phyloP scores from a whole-genome alignment of 176 grass and related monocot species.

The Lolium perenne region DNA sequence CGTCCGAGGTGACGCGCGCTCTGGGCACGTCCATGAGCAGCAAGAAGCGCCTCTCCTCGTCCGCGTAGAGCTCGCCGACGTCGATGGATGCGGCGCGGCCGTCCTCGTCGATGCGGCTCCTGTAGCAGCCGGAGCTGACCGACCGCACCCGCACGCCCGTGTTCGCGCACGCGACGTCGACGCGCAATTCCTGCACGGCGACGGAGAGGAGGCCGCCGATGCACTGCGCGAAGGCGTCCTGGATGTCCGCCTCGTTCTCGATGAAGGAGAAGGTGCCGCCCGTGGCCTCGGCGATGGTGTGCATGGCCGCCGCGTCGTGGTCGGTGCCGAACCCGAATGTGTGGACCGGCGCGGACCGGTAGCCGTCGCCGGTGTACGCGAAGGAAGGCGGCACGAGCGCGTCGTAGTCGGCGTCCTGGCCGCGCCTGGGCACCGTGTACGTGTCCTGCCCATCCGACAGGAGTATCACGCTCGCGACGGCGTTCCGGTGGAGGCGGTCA shows the following conservation, averaged over 20 bases:
- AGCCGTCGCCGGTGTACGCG: neutral
- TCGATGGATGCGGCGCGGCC: slow-evolving; percentile 52
- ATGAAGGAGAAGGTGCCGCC: slow-evolving; percentile 89
- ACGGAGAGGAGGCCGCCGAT: slow-evolving; percentile 74
- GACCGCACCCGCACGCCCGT: slow-evolving; percentile 43
- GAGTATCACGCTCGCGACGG: slow-evolving; percentile 72
- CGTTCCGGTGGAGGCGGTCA: slow-evolving; percentile 56
- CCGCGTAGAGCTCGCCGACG: slow-evolving; percentile 82
- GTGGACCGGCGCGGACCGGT: slow-evolving; percentile 55
- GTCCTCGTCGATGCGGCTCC: slow-evolving; percentile 47
- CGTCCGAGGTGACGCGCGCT: neutral
- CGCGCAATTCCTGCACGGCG: slow-evolving; percentile 62
- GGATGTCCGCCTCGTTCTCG: slow-evolving; percentile 63
- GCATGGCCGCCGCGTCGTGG: slow-evolving; percentile 85
- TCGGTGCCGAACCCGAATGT: slow-evolving; percentile 80
- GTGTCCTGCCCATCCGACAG: slow-evolving; percentile 92
- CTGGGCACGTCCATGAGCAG: slow-evolving; percentile 62
- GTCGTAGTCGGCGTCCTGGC: slow-evolving; percentile 46
- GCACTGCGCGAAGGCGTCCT: slow-evolving; percentile 80
- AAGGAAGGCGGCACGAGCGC: slow-evolving; percentile 65
- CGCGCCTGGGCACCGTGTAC: slow-evolving; percentile 48
- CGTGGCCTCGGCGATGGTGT: slow-evolving; percentile 65
- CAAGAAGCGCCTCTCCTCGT: slow-evolving; percentile 90
- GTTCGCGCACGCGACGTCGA: slow-evolving; percentile 54
- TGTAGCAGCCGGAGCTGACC: slow-evolving; percentile 69